Percentiles rank a stretch among this genome's conserved stretches.
Conservation (phyloP, 495 filamentous ascomycete species). For the Penicilliopsis zonata region DNA sequence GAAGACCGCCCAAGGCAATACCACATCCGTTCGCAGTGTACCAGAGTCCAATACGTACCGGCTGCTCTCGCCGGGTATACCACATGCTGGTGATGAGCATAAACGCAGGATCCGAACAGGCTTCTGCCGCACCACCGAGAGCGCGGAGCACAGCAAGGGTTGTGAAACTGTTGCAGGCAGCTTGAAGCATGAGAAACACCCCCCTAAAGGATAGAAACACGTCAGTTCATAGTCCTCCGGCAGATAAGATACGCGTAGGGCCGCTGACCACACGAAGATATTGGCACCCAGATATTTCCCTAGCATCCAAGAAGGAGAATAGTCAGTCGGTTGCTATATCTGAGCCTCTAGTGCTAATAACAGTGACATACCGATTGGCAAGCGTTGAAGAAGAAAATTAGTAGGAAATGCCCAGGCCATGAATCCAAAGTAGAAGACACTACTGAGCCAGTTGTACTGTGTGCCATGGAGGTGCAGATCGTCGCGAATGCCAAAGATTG, state of each 20-base stretch:
- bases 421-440: constrained; percentile 40
- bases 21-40: constrained; percentile 49
- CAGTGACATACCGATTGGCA: constrained; percentile 36
- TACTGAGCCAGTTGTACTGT: constrained; percentile 38
- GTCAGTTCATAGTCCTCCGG: too few species aligned
- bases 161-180: constrained; percentile 39
- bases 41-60: constrained; percentile 46
- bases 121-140: constrained; percentile 45
- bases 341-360: too few species aligned
- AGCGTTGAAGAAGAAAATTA: constrained; percentile 42
- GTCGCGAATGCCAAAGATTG: constrained; percentile 45
- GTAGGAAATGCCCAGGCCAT: constrained; percentile 37
- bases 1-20: constrained; percentile 44
- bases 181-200: constrained; percentile 43
- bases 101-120: constrained; percentile 29
- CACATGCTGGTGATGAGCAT: constrained; percentile 32
- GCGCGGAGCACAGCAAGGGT: constrained; percentile 41
- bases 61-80: constrained; percentile 45
- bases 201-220: constrained; percentile 19
- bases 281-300: constrained; percentile 40
- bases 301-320: constrained; percentile 27
- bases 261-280: constrained; percentile 44
- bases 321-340: too few species aligned
- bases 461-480: constrained; percentile 28
- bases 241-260: background rate